A percentile compares a stretch with the other conserved stretches of the same genome.
These are phyloP conservation scores for Panaeolus cyanescens DNA, from an alignment of 768 basidiomycete species.

Conservation along the genomic window DNA sequence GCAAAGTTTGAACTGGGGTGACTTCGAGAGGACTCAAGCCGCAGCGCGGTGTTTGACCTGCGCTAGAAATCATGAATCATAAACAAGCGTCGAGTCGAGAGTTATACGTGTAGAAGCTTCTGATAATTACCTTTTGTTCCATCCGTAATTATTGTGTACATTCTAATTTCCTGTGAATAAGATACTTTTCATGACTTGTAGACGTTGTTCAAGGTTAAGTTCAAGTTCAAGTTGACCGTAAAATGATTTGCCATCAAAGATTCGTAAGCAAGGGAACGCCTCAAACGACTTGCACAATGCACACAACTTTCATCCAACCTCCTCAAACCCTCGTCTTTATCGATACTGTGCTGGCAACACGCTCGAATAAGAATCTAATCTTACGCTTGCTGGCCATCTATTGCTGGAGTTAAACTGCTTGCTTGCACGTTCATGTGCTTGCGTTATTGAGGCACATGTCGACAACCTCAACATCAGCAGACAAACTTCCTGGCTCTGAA, in stretches of 20 bases:
- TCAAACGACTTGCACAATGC: background rate
- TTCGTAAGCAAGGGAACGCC: background rate
- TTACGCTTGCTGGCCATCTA: background rate
- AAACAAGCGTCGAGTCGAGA: background rate
- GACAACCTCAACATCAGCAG: background rate
- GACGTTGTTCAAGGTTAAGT: background rate
- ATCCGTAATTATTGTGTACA: too few species aligned
- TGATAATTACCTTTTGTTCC: background rate
- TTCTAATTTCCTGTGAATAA: background rate
- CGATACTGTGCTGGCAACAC: background rate
- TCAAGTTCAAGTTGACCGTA: too few species aligned
- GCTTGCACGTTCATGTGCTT: background rate
- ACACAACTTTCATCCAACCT: background rate
- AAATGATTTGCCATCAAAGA: conserved; percentile 1
- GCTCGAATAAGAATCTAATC: background rate
- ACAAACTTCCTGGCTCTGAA: background rate
- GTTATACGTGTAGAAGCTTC: background rate
- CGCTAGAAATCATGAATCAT: background rate
- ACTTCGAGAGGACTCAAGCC: too few species aligned
- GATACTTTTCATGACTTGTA: background rate
- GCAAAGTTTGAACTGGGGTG: background rate
- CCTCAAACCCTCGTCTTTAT: background rate
- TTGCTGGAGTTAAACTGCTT: background rate
- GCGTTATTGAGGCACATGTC: background rate
- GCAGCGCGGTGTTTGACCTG: too few species aligned